A percentile compares a stretch with the other conserved stretches of the same genome.
Conservation (phyloP, 768 basidiomycete genomes). For the Lactarius hengduanensis region DNA sequence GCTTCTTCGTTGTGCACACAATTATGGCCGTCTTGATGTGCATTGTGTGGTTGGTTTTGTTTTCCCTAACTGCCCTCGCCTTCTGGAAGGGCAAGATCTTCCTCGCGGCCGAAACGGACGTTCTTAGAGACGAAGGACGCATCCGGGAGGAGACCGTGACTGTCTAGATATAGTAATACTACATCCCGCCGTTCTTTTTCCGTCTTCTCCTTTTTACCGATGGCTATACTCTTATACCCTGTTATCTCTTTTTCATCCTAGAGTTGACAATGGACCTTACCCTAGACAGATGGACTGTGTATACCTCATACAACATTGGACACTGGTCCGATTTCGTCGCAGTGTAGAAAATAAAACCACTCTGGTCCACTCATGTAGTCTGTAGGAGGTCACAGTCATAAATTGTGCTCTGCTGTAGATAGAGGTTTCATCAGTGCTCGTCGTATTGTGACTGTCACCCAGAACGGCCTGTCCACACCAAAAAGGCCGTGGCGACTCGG, state of each 20-base stretch:
- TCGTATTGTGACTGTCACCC: background rate
- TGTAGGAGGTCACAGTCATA: background rate
- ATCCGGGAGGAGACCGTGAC: background rate
- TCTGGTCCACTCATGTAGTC: no score
- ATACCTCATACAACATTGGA: background rate
- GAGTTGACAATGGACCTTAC: background rate
- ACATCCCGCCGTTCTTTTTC: background rate
- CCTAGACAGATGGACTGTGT: background rate
- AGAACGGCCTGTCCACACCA: background rate
- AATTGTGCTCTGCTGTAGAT: background rate
- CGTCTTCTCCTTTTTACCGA: background rate
- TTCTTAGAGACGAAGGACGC: slow-evolving; percentile 38
- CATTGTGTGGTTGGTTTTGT: slow-evolving; percentile 42
- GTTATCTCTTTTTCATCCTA: background rate
- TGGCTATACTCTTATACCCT: background rate
- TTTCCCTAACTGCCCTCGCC: slow-evolving; percentile 42
- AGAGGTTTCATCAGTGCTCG: background rate
- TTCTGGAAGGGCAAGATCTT: slow-evolving; percentile 47
- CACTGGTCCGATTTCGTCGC: background rate
- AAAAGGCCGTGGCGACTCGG: background rate
- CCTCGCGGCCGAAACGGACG: slow-evolving; percentile 42
- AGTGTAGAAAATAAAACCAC: background rate
- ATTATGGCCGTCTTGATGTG: slow-evolving; percentile 44
- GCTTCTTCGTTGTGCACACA: slow-evolving; percentile 41
- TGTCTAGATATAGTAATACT: slow-evolving; percentile 1